Evolutionary conservation across 768 basidiomycete species (phyloP).

Genomic region (Trametopsis cervina): DNA sequence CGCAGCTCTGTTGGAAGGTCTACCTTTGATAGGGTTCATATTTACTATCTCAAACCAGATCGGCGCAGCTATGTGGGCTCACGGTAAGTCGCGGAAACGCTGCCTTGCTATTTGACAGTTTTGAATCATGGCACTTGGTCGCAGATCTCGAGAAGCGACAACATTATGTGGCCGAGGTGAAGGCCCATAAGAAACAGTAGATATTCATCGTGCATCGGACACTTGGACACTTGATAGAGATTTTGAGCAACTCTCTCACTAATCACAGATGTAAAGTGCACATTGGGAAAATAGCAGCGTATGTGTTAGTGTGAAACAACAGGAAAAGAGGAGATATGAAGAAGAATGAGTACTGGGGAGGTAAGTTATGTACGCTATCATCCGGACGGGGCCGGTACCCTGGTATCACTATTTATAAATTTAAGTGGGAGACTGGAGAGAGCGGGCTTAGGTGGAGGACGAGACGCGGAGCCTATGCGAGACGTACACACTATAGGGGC

Average conservation of each 20-base stretch:
- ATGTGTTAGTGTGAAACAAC: not conserved
- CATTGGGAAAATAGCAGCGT: no score
- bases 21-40: slow-evolving; percentile 76
- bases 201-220: no score
- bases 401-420: not conserved
- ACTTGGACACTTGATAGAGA: no score
- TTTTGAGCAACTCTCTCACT: no score
- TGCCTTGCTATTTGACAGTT: not conserved
- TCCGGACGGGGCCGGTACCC: not conserved
- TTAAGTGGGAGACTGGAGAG: no score
- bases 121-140: not conserved
- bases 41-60: slow-evolving; percentile 85
- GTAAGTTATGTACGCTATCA: not conserved
- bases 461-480: no score
- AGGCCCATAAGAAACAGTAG: slow-evolving; percentile 3
- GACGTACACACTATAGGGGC: no score
- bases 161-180: slow-evolving; percentile 35
- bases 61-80: slow-evolving; percentile 94
- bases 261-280: no score
- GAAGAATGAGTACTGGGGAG: not conserved
- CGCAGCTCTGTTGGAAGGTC: slow-evolving; percentile 71
- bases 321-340: not conserved
- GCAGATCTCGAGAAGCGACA: slow-evolving; percentile 59
- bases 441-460: not conserved
- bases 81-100: slow-evolving; percentile 38